phyloP scores from a whole-genome alignment of 257 asterid genomes.

The Anisodus acutangulus region DNA sequence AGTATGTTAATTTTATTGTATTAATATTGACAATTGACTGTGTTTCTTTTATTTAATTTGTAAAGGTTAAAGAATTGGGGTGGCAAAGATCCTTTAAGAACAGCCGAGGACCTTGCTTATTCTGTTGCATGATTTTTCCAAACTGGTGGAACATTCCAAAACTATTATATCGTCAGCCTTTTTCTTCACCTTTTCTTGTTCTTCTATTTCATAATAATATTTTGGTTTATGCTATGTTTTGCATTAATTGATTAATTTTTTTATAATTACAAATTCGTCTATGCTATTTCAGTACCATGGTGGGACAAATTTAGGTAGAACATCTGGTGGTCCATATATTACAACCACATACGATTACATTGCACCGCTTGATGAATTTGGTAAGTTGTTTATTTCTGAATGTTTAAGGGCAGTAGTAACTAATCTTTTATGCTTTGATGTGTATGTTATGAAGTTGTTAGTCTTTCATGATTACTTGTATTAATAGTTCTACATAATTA shows the following conservation, averaged over 20 bases:
- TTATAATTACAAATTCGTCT: too few species aligned
- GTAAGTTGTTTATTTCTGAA: constrained; percentile 34
- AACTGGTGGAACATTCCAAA: constrained; percentile 65
- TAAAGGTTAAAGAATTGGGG: constrained; percentile 80
- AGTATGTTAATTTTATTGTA: neutral
- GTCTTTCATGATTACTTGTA: neutral
- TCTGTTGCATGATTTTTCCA: constrained; percentile 79
- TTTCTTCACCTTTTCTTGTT: too few species aligned
- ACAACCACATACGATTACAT: constrained; percentile 73
- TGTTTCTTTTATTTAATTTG: neutral
- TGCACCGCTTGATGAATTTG: constrained; percentile 81
- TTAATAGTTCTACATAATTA: neutral
- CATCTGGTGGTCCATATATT: constrained; percentile 83
- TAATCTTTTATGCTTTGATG: neutral
- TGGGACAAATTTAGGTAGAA: constrained; percentile 83
- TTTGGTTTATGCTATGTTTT: neutral
- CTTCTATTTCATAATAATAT: neutral
- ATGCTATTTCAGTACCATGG: constrained; percentile 63
- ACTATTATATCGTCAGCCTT: constrained; percentile 69
- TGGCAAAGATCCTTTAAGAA: constrained; percentile 57
- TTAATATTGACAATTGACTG: neutral
- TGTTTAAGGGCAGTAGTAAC: neutral
- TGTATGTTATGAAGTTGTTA: neutral
- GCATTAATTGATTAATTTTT: neutral
- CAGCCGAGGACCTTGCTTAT: constrained; percentile 75